Evolutionary conservation across 306 rosid species (phyloP).

Genomic region (Glycine tomentella): DNA sequence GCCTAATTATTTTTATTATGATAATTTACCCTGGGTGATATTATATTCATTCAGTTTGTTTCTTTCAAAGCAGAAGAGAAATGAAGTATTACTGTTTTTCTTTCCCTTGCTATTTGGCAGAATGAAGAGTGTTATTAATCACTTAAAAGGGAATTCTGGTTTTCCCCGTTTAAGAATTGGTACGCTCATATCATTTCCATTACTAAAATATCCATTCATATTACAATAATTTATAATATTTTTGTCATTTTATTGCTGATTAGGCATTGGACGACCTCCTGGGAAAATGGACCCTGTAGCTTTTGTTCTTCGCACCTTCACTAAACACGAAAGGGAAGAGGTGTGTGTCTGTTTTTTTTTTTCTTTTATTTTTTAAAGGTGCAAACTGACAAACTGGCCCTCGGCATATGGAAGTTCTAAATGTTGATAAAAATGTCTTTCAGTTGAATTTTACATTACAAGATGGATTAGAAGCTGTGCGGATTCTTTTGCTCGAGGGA

Average conservation of each 20-base stretch:
- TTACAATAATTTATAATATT: slow-evolving; percentile 12
- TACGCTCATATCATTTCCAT: slow-evolving; percentile 38
- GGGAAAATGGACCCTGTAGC: slow-evolving; percentile 73
- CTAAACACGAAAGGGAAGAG: slow-evolving; percentile 81
- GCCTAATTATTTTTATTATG: slow-evolving; percentile 18
- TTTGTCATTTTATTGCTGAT: slow-evolving; percentile 31
- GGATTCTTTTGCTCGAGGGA: slow-evolving; percentile 86
- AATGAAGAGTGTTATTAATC: slow-evolving; percentile 87
- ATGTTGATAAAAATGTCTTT: slow-evolving; percentile 42
- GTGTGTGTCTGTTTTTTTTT: slow-evolving; percentile 45
- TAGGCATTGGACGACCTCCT: slow-evolving; percentile 65
- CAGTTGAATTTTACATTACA: slow-evolving; percentile 86
- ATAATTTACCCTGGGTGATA: slow-evolving; percentile 21
- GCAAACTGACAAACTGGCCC: slow-evolving; percentile 10
- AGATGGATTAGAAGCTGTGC: slow-evolving; percentile 72
- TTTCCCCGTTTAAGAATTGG: slow-evolving; percentile 91
- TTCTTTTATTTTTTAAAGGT: neutral
- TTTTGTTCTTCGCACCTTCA: slow-evolving; percentile 86
- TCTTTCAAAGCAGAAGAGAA: slow-evolving; percentile 10
- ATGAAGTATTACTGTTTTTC: slow-evolving; percentile 22
- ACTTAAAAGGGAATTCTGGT: slow-evolving; percentile 76
- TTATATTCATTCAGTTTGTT: slow-evolving; percentile 20
- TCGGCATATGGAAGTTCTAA: slow-evolving; percentile 36
- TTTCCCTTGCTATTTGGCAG: slow-evolving; percentile 58
- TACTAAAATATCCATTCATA: slow-evolving; percentile 26